Evolutionary conservation across 192 early-diverging fungal genomes (phyloP).

Genomic region (Coemansia pectinata): DNA sequence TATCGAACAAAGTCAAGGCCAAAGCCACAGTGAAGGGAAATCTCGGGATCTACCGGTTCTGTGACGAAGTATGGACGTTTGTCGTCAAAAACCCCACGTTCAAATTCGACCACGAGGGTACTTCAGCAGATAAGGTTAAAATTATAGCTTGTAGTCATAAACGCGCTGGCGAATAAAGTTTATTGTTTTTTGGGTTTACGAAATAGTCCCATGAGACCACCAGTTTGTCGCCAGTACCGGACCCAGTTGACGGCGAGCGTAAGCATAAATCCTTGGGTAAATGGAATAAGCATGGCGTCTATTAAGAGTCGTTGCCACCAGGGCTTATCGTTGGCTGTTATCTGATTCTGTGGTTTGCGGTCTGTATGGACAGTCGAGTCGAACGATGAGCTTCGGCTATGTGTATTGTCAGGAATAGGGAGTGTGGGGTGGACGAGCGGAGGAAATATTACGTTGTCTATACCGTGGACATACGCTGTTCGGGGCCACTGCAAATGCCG

Average conservation of each 20-base stretch:
- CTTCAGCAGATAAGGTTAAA: constrained; percentile 88
- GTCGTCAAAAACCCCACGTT: constrained; percentile 84
- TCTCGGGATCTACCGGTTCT: constrained; percentile 88
- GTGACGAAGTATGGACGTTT: constrained; percentile 99
- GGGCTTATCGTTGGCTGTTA: constrained; percentile 4
- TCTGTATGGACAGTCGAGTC: neutral
- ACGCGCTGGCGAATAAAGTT: constrained; percentile 63
- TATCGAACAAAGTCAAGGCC: constrained; percentile 75
- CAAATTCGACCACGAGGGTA: constrained; percentile 80
- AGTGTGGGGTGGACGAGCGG: neutral
- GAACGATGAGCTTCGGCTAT: neutral
- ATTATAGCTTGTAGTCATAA: constrained; percentile 91
- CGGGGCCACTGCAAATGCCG: constrained; percentile 1
- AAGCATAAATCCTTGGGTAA: constrained; percentile 52
- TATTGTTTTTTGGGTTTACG: neutral
- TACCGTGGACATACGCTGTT: neutral
- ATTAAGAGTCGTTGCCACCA: constrained; percentile 46
- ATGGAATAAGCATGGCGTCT: constrained; percentile 46
- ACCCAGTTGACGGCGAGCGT: constrained; percentile 43
- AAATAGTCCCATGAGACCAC: constrained; percentile 38
- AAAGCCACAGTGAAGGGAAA: constrained; percentile 78
- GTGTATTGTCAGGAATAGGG: neutral
- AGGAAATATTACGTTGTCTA: neutral
- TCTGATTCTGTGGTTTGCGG: neutral
- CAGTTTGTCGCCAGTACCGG: constrained; percentile 36